Evolutionary conservation across 139 green algal genomes (phyloP), one percentile per base, ranked within the genome.

Genomic region (Mychonastes homosphaera): DNA sequence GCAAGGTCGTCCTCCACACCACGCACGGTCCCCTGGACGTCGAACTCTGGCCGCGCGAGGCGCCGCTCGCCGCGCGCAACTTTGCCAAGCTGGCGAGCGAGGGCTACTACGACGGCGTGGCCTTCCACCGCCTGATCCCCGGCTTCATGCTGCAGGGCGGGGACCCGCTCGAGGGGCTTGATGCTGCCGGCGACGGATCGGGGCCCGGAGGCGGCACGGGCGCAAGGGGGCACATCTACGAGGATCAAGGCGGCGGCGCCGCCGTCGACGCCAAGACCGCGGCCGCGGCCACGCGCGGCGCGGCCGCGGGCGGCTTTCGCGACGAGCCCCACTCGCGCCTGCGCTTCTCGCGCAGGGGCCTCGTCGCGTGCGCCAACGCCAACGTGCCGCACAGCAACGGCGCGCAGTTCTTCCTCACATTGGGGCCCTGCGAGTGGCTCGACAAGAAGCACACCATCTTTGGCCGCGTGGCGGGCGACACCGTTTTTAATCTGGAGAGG

Each of bases 61-160:
- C 91, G 0, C 91, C 87, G 59, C 70, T 83, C 72, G 84, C 84
- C 1, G 75, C 80, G 19, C 74, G 91, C 9, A 97, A 97, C 76
- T 98, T 98, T 64, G 86, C 97, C 26, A 89, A 97, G 80, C 79
- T 97, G 30, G 95, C 85, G 60, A 33, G 90, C 27, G 90, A 97
- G 51, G 88, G 91, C 9, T 96, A 92, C 64, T 98, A 98, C 57
- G 84, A 96, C 39, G 69, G 75, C 64, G 87, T 76, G 36, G 64
- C 84, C 29, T 97, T 98, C 69, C 85, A 95, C 76, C 75, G 85
- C 8, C 58, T 97, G 26, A 81, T 97, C 53, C 86, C 86, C 29
- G 84, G 79, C 57, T 85, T 81, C 63, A 78, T 83, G 64, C 62
- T 62, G 21, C 78, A 87, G 43, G 74, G 67, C 9, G 87, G 87